These are phyloP conservation scores for Botrytis medusae DNA, from an alignment of 2,329 filamentous ascomycete genomes.

Conservation along the genomic window DNA sequence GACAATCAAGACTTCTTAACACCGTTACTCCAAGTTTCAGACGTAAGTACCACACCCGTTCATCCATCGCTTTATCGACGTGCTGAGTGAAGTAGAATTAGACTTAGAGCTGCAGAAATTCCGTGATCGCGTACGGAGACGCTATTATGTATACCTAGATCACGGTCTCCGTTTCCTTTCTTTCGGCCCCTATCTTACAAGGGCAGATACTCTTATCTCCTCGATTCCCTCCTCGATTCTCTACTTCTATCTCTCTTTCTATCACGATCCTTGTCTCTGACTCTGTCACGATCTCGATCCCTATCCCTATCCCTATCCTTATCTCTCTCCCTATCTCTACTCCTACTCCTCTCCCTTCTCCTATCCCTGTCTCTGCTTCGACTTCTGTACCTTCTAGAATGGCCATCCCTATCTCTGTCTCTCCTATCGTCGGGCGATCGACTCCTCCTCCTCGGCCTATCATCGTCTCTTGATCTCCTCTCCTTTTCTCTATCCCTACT, in stretches of 20 bases:
- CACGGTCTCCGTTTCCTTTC: not conserved
- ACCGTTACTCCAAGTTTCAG: not conserved
- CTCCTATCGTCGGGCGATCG: constrained; percentile 21
- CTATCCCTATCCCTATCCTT: constrained; percentile 8
- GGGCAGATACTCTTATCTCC: constrained; percentile 10
- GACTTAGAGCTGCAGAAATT: not conserved
- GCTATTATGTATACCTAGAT: not conserved
- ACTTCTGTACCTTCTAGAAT: constrained; percentile 28
- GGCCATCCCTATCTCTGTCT: constrained; percentile 15
- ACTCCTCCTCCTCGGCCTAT: constrained; percentile 27
- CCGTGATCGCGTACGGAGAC: too few species aligned
- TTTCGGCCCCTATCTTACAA: not conserved
- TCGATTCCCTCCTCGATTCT: constrained; percentile 30
- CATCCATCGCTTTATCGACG: not conserved
- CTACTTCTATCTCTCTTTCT: constrained; percentile 31
- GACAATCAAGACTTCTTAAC: not conserved
- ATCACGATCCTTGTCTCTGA: constrained; percentile 27
- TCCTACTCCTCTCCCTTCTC: constrained; percentile 22
- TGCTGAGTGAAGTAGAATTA: not conserved
- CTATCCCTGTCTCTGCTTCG: constrained; percentile 29
- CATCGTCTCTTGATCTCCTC: constrained; percentile 23
- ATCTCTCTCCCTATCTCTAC: constrained; percentile 22
- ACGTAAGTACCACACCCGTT: not conserved
- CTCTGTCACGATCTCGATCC: not conserved
- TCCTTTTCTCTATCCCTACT: constrained; percentile 33